Evolutionary conservation across 1,284 basidiomycete genomes (phyloP), one percentile per base, ranked within the genome.

Genomic region (Pterulicium gracile): DNA sequence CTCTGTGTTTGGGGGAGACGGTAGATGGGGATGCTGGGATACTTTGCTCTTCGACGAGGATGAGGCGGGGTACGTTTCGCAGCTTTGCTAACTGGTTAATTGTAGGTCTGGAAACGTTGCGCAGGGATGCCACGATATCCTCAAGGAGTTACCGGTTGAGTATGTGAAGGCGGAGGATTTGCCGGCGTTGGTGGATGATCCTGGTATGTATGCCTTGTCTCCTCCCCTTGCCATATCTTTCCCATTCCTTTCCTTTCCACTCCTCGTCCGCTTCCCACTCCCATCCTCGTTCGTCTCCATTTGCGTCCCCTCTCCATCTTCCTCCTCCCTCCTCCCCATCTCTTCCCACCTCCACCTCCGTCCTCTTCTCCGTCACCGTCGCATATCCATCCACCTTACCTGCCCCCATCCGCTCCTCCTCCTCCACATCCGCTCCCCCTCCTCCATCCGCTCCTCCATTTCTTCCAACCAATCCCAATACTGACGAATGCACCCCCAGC

Each of bases 71-170:
- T n/a, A n/a, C n/a, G n/a, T n/a, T n/a, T n/a, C n/a, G n/a, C n/a
- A n/a, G n/a, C n/a, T n/a, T n/a, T n/a, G n/a, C n/a, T n/a, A n/a
- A n/a, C n/a, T n/a, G n/a, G n/a, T n/a, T n/a, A n/a, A n/a, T n/a
- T 36, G 14, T 39, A 88, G 86, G 4, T 77, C 71, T 2, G 90
- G 90, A 12, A 86, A 90, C 46, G 90, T 94, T 0, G 74, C 88
- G 0, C 67, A 79, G 49, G 91, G 90, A 4, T 78, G 78, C 4
- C 65, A 84, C 12, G 79, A 79, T 15, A 81, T 90, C 51, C 66
- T 93, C 3, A 56, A 70, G 0, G 81, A 88, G 46, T 68, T 92
- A 1, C 88, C 87, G 0, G 74, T 83, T 15, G 65, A 73, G 49
- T 70, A 69, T 42, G 72, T 91, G 1, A 53, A 57, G 3, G 75